A percentile compares a stretch with the other conserved stretches of the same genome.
These are phyloP conservation scores for Kernera saxatilis DNA, from an alignment of 345 rosid species.

Conservation along the genomic window DNA sequence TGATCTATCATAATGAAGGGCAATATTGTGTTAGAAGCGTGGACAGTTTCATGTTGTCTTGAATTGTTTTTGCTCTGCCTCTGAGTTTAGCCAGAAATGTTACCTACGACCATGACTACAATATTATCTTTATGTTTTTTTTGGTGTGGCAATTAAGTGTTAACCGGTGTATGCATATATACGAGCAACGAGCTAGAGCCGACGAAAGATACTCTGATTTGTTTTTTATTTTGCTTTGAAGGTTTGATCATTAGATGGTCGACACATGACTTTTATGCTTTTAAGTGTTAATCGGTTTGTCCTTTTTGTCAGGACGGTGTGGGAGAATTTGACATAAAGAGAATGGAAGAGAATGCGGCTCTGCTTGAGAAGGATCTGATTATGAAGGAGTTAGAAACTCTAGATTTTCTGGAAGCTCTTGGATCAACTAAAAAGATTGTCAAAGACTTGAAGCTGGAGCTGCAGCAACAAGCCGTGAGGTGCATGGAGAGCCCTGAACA, in stretches of 20 bases:
- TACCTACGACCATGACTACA: not conserved
- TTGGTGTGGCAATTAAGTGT: not conserved
- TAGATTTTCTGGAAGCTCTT: slow-evolving; percentile 87
- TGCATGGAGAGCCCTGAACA: slow-evolving; percentile 33
- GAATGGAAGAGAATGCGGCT: slow-evolving; percentile 68
- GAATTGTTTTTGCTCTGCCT: not conserved
- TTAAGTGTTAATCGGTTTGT: not conserved
- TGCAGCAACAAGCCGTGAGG: slow-evolving; percentile 61
- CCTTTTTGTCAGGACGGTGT: slow-evolving; percentile 31
- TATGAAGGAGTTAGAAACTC: slow-evolving; percentile 86
- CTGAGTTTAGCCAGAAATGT: not conserved
- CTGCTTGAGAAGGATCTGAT: slow-evolving; percentile 87
- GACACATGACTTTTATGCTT: not conserved
- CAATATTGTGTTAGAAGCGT: not conserved
- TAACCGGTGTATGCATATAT: not conserved
- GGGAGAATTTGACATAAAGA: slow-evolving; percentile 67
- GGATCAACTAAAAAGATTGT: slow-evolving; percentile 74
- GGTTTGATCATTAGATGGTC: not conserved
- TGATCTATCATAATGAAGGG: not conserved
- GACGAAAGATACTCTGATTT: not conserved
- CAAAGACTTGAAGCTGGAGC: slow-evolving; percentile 70
- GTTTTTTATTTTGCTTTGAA: not conserved
- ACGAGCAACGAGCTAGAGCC: not conserved
- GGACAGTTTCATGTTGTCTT: not conserved
- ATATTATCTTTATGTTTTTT: not conserved